Evolutionary conservation across 352 stramenopile genomes (phyloP).

Genomic region (Pythium utonaiense): DNA sequence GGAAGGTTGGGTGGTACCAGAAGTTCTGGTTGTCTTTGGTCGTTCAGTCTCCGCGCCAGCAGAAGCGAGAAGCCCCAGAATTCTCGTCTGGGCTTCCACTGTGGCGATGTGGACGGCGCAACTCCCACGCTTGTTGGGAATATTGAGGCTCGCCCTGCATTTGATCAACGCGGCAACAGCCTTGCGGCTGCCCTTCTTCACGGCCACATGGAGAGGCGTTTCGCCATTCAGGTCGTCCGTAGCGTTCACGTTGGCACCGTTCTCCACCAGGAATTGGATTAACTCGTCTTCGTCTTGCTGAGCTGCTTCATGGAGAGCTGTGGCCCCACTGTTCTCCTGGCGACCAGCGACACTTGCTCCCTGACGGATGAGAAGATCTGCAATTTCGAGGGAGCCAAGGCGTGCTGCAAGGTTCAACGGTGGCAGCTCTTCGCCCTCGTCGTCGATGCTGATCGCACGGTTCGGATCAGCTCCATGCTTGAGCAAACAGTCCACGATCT

Average conservation of each 20-base stretch:
- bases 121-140: conserved; percentile 15
- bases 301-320: conserved; percentile 21
- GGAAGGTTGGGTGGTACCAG: no score
- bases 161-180: conserved; percentile 14
- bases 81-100: conserved; percentile 9
- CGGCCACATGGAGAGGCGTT: conserved; percentile 25
- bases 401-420: conserved; percentile 13
- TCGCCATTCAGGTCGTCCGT: conserved; percentile 5
- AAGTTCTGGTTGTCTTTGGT: background rate
- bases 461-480: conserved; percentile 17
- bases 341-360: conserved; percentile 20
- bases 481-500: conserved; percentile 19
- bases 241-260: conserved; percentile 14
- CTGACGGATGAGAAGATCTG: conserved; percentile 9
- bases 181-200: conserved; percentile 15
- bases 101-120: conserved; percentile 17
- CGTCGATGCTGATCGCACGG: background rate
- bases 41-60: conserved; percentile 1
- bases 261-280: conserved; percentile 13
- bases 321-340: background rate
- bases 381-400: conserved; percentile 22
- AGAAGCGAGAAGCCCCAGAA: conserved; percentile 9
- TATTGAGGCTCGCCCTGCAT: conserved; percentile 6
- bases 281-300: conserved; percentile 20
- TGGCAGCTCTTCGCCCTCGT: background rate